Evolutionary conservation across 78 protist genomes (phyloP).

Genomic region (Protostelium mycophagum): DNA sequence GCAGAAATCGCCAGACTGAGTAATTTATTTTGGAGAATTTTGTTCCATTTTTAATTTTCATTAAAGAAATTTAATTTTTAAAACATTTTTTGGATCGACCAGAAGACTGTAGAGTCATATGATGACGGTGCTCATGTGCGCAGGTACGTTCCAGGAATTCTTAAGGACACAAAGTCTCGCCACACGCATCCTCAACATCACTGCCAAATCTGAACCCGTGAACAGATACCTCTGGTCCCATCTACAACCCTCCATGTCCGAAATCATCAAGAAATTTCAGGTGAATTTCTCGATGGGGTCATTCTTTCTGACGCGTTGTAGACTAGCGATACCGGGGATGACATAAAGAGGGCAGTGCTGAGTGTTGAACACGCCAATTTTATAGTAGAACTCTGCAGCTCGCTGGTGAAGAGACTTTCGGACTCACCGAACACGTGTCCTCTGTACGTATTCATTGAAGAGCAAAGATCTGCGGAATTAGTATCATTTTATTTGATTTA

Average conservation of each 20-base stretch:
- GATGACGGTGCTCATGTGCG: neutral
- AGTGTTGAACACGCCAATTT: no score
- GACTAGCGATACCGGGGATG: neutral
- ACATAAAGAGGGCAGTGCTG: neutral
- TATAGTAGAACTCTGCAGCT: no score
- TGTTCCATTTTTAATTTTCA: no score
- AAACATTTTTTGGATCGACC: no score
- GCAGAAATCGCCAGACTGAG: neutral
- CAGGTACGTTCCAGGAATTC: neutral
- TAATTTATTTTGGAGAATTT: no score
- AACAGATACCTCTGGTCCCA: neutral
- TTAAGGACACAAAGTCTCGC: neutral
- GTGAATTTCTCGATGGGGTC: neutral
- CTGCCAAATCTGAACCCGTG: neutral
- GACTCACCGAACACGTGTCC: no score
- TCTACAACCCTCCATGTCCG: neutral
- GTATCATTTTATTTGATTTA: neutral
- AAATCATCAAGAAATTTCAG: neutral
- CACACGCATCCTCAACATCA: neutral
- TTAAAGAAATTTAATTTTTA: no score
- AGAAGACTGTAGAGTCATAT: no score
- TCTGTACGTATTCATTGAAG: no score
- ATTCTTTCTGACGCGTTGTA: neutral
- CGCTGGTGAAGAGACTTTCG: no score
- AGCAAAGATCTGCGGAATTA: neutral